Conservation (phyloP, 1,139 yeast species). For the Saccharomyces hybrid region DNA sequence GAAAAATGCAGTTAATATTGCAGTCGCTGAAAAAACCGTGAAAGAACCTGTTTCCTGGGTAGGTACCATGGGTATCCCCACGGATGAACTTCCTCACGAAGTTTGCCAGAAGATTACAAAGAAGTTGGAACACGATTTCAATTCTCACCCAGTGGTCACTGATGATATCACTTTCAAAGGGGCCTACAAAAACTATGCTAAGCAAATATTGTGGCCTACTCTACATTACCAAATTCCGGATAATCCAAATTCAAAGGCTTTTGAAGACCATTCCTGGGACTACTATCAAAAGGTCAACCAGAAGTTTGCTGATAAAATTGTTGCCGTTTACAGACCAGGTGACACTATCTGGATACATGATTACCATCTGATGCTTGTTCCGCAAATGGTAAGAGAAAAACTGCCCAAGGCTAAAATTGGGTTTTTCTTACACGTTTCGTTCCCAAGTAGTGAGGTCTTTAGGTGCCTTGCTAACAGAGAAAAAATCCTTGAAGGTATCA, state of each 20-base stretch:
- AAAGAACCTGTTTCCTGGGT: slow-evolving; percentile 56
- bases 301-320: slow-evolving; percentile 64
- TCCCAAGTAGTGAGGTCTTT: no score
- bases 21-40: slow-evolving; percentile 40
- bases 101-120: slow-evolving; percentile 44
- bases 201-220: no score
- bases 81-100: slow-evolving; percentile 57
- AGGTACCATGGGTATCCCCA: slow-evolving; percentile 83
- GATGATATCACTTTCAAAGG: no score
- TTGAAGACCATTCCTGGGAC: slow-evolving; percentile 51
- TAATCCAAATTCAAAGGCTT: no score
- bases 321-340: slow-evolving; percentile 55
- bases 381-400: slow-evolving; percentile 65
- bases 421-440: no score
- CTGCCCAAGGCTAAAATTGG: slow-evolving; percentile 58
- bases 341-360: slow-evolving; percentile 85
- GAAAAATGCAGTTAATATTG: slow-evolving; percentile 65
- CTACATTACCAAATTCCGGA: no score
- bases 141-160: no score
- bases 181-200: no score
- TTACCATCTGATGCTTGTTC: slow-evolving; percentile 78
- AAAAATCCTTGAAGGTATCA: slow-evolving; percentile 64
- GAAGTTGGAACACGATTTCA: slow-evolving; percentile 26
- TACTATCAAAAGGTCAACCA: slow-evolving; percentile 69
- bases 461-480: slow-evolving; percentile 20